Evolutionary conservation across 306 rosid species (phyloP), one percentile per base, ranked within the genome.

Genomic region (Sicyos edulis): DNA sequence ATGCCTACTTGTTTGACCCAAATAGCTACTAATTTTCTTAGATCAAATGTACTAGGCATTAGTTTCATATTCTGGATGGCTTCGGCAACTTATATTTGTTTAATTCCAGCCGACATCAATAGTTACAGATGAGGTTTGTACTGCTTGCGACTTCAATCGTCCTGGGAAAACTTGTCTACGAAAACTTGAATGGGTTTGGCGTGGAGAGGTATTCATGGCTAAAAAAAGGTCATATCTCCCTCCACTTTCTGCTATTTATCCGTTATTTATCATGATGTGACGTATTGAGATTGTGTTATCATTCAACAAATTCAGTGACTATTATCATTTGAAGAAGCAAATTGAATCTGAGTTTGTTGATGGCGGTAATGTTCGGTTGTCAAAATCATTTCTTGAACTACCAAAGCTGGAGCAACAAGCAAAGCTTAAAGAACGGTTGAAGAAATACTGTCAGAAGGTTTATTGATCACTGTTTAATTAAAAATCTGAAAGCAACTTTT

Each of bases 151-250:
- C 85, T 93, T 93, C 84, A 88, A 93, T 78, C 95, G 97, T 74
- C 98, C 98, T 8, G 97, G 90, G 51, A 93, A 93, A 80, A 88
- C 89, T 77, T 92, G 98, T 78, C 91, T 92, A 59, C 92, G 98
- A 34, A 90, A 85, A 73, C 98, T 92, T 83, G 98, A 92, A 83
- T 92, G 98, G 98, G 96, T 90, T 80, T 92, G 98, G 98, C 96
- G 98, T 60, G 98, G 98, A 79, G 96, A 90, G 84, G 78, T 78
- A 61, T 92, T 84, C 91, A 87, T 76, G 86, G 98, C 90, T 75
- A 88, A 86, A 84, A 90, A 75, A 80, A 93, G 98, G 98, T 87
- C 24, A 55, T 50, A 34, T n/a, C 52, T 70, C 58, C 44, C 55
- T n/a, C 53, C 15, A 26, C 3, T 17, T 15, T 66, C 22, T 22